Evolutionary conservation across 257 asterid species (phyloP), one percentile per base, ranked within the genome.

Genomic region (Nicotiana noctiflora): DNA sequence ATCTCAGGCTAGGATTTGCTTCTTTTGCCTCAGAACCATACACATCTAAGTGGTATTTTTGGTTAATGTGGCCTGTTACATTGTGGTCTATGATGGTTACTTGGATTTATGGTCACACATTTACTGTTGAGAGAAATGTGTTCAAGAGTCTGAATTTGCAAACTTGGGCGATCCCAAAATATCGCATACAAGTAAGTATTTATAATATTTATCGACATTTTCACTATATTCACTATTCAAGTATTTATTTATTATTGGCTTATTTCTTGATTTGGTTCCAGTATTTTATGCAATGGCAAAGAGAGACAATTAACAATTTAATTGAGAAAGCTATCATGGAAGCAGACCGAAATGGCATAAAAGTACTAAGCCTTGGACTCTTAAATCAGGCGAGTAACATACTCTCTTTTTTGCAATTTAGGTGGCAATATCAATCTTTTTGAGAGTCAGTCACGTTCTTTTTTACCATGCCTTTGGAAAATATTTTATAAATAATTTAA

Each of bases 41-140:
- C 57, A 76, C 34, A 2, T 88, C 97, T 37, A 87, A 56, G 32
- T 91, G 97, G 97, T 91, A 90, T 83, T 37, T 91, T 56, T 86
- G 92, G 94, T 67, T 93, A 2, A 85, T 94, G 90, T 94, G 98
- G 98, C 98, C 98, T 0, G 52, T 93, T 27, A 94, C 98, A 0
- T 32, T 90, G n/a, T 92, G 94, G 96, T 90, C 97, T 2, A 82
- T 90, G 87, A 72, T 92, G 83, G 56, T 89, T 77, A 89, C 91
- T 46, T 84, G 96, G 90, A 84, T 90, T 5, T 82, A 84, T 49
- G 93, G 96, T 1, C 89, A 88, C 15, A 87, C 96, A 0, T 89
- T 94, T 81, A 67, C 88, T 1, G 90, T 90, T 12, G 98, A 94
- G 82, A 79, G 98, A 46, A 94, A 94, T 83, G 40, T 83, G 46